Percentiles rank a stretch among this genome's conserved stretches.
Evolutionary conservation across 2,329 filamentous ascomycete genomes (phyloP).

Genomic region (Aspergillus versicolor): DNA sequence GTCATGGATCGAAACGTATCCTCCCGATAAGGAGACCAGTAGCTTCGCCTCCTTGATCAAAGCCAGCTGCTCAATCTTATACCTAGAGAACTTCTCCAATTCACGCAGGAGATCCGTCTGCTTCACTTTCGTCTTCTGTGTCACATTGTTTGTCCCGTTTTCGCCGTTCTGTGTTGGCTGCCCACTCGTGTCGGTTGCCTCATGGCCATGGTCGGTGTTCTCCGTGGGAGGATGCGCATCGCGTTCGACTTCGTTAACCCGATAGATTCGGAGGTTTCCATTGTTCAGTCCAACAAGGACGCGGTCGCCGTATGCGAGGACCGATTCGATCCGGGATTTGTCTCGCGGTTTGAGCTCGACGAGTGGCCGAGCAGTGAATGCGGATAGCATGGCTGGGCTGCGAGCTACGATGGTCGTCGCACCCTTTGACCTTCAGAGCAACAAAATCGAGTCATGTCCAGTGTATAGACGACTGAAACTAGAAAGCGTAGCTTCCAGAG

Average conservation of each 20-base stretch:
- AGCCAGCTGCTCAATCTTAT: conserved; percentile 88
- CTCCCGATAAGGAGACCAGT: conserved; percentile 87
- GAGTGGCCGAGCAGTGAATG: conserved; percentile 92
- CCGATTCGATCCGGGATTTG: conserved; percentile 95
- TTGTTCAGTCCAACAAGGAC: conserved; percentile 90
- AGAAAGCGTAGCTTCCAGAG: not conserved
- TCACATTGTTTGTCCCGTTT: conserved; percentile 1
- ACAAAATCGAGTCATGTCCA: conserved; percentile 20
- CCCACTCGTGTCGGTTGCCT: conserved; percentile 8
- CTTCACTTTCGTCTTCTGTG: conserved; percentile 38
- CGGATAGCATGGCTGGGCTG: conserved; percentile 74
- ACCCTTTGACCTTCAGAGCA: conserved; percentile 16
- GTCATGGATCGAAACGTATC: conserved; percentile 85
- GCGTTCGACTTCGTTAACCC: conserved; percentile 67
- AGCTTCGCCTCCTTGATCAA: conserved; percentile 94
- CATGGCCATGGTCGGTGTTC: conserved; percentile 13
- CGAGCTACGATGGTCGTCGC: conserved; percentile 17
- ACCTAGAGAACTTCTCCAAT: conserved; percentile 88
- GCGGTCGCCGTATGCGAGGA: conserved; percentile 88
- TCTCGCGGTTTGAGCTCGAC: conserved; percentile 95
- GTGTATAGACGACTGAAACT: not conserved
- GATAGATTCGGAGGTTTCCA: conserved; percentile 84
- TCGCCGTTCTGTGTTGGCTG: conserved; percentile 15
- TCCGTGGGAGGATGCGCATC: conserved; percentile 32
- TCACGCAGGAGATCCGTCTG: conserved; percentile 85